Conservation (phyloP, 345 rosid species). For the Cardamine chenopodiifolia region DNA sequence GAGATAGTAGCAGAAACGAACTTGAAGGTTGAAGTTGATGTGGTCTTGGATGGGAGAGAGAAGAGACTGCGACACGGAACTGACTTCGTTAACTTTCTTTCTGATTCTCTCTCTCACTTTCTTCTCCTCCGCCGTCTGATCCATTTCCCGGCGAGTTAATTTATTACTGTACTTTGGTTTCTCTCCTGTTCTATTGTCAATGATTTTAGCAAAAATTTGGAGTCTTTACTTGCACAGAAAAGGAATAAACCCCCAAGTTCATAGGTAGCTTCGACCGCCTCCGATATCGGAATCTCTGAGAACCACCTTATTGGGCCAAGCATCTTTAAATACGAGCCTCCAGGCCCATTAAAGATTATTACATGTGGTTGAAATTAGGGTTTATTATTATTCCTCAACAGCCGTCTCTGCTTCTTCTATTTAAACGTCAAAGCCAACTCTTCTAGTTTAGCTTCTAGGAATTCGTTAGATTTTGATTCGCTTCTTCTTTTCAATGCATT, state of each 20-base stretch:
- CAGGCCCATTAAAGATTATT: background rate
- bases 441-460: no score
- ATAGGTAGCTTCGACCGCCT: conserved; percentile 12
- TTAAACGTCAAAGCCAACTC: background rate
- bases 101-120: conserved; percentile 67
- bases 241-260: conserved; percentile 8
- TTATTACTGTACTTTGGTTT: background rate
- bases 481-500: background rate
- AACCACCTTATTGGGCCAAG: conserved; percentile 22
- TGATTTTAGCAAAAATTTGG: no score
- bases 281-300: conserved; percentile 18
- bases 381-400: background rate
- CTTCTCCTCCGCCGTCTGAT: conserved; percentile 64
- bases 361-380: conserved; percentile 23
- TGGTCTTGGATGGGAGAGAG: conserved; percentile 83
- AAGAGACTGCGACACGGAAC: conserved; percentile 66
- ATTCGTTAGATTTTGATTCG: background rate
- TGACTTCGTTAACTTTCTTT: conserved; percentile 67
- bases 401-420: conserved; percentile 28
- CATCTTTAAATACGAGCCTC: background rate
- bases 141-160: conserved; percentile 57
- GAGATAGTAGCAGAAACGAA: conserved; percentile 20
- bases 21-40: conserved; percentile 92
- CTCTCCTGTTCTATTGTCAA: no score
- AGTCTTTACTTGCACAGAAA: no score